phyloP scores from a whole-genome alignment of 108 stramenopile genomes.

The Bacterosira constricta region DNA sequence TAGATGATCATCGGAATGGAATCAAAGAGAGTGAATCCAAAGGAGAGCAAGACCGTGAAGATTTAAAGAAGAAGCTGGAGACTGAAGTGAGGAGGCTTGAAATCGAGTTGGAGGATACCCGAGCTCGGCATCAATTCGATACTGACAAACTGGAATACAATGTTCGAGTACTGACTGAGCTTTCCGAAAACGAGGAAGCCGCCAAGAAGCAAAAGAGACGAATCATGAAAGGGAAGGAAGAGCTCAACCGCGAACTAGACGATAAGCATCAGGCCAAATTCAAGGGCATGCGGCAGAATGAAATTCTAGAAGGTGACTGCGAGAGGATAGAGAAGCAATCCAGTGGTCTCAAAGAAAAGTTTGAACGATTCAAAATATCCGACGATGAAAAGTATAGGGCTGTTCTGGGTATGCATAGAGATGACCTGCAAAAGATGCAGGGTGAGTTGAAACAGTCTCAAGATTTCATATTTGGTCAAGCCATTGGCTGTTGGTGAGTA shows the following conservation, averaged over 20 bases:
- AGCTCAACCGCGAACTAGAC: constrained; percentile 19
- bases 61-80: constrained; percentile 30
- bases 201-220: constrained; percentile 49
- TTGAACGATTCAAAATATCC: constrained; percentile 43
- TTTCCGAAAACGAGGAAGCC: constrained; percentile 26
- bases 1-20: constrained; percentile 23
- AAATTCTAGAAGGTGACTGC: constrained; percentile 41
- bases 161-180: constrained; percentile 42
- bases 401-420: constrained; percentile 27
- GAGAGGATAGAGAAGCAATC: constrained; percentile 51
- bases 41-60: constrained; percentile 15
- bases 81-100: constrained; percentile 28
- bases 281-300: constrained; percentile 24
- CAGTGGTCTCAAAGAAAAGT: constrained; percentile 46
- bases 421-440: constrained; percentile 39
- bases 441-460: constrained; percentile 35
- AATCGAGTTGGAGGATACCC: constrained; percentile 36
- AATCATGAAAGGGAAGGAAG: constrained; percentile 47
- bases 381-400: constrained; percentile 49
- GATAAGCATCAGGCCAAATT: constrained; percentile 18
- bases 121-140: constrained; percentile 35
- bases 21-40: constrained; percentile 32
- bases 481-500: constrained; percentile 33
- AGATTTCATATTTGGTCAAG: constrained; percentile 38
- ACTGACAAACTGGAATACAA: constrained; percentile 47